Evolutionary conservation across 306 rosid species (phyloP), one percentile per base, ranked within the genome.

Genomic region (Quillaja saponaria): DNA sequence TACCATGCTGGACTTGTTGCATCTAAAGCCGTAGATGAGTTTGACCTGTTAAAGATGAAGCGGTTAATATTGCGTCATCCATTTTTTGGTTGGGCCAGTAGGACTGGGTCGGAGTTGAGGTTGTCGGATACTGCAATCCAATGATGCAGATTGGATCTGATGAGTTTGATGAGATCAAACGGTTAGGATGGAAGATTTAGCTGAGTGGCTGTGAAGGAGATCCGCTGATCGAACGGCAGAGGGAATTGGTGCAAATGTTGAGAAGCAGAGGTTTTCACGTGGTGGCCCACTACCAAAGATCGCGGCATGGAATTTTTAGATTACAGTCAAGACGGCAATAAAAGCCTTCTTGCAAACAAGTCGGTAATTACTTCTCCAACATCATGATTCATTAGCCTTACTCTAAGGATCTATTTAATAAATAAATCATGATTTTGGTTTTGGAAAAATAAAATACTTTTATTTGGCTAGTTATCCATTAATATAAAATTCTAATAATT

Each of bases 1-100:
- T 68, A 80, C 74, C 70, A 52, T 5, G 67, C 41, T 0, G 75
- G 77, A 11, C 62, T 76, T 7, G 67, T 42, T 13, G 81, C 62
- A 0, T 55, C 71, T 1, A 3, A 35, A 2, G 39, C 47, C 10
- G 34, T 39, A 17, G 64, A 71, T 21, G 19, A 41, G 0, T 69
- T 70, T 37, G 46, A 16, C 1, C 73, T 68, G 1, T 34, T 76
- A 61, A 68, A 35, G 53, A 76, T 83, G 72, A 6, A 13, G 50
- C 83, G 85, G 71, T 13, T 82, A 35, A 61, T 79, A 58, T 58
- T 79, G 66, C 87, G 76, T 55, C 80, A 76, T 0, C 82, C 85
- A 0, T 82, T 64, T 63, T 76, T 82, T 13, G 82, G 88, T 51
- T 80, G 85, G 37, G 39, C 75, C 52, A 48, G 16, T 10, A 70